These are phyloP conservation scores for Yamadazyma membranifaciens DNA, from an alignment of 1,139 yeast genomes.

Conservation along the genomic window DNA sequence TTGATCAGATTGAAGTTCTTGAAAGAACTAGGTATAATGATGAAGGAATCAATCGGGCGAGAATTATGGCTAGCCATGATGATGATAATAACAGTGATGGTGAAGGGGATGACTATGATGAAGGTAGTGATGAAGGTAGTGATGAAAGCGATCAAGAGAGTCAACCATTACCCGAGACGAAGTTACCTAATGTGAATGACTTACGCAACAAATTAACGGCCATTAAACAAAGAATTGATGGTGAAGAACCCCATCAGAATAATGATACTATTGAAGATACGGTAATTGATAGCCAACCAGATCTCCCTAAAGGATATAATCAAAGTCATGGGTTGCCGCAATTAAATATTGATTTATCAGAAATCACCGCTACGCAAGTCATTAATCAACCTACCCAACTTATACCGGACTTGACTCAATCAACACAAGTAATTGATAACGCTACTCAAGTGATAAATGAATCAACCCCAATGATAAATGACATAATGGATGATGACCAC, in stretches of 20 bases:
- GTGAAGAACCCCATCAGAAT: neutral
- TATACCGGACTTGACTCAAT: neutral
- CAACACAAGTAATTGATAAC: neutral
- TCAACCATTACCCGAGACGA: neutral
- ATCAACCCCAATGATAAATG: neutral
- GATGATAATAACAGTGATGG: neutral
- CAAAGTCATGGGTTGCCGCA: constrained; percentile 22
- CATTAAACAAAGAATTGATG: constrained; percentile 9
- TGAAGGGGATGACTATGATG: neutral
- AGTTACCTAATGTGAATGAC: neutral
- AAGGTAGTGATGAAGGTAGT: neutral
- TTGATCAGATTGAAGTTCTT: constrained; percentile 8
- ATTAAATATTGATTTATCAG: constrained; percentile 27
- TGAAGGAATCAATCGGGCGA: no score
- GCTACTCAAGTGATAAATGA: constrained; percentile 1
- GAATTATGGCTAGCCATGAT: no score
- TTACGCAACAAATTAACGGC: constrained; percentile 1
- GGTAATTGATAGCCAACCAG: neutral
- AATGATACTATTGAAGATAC: neutral
- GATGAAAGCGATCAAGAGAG: neutral
- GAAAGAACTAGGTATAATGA: neutral
- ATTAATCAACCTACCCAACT: constrained; percentile 3
- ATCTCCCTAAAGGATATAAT: neutral
- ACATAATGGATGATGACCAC: neutral
- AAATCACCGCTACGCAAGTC: constrained; percentile 11